Conservation (phyloP, 495 filamentous ascomycete species). For the Arthonia radiata region DNA sequence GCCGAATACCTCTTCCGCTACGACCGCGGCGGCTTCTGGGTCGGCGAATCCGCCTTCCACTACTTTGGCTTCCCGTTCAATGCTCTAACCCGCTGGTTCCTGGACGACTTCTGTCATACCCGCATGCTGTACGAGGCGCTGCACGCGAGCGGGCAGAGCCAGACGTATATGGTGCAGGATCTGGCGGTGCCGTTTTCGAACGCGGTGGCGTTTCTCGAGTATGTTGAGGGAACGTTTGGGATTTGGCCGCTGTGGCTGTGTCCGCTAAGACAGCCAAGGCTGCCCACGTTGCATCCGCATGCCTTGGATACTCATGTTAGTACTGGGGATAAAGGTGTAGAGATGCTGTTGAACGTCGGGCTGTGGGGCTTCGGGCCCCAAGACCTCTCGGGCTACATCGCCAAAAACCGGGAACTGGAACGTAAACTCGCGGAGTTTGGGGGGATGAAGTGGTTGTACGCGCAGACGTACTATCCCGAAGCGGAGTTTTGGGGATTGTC, state of each 20-base stretch:
- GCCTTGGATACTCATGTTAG: conserved; percentile 6
- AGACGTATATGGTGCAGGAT: conserved; percentile 29
- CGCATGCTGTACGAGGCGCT: conserved; percentile 36
- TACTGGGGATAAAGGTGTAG: conserved; percentile 8
- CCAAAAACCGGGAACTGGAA: conserved; percentile 9
- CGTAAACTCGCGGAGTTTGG: conserved; percentile 6
- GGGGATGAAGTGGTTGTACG: conserved; percentile 33
- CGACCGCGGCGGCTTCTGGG: conserved; percentile 36
- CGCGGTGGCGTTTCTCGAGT: conserved; percentile 24
- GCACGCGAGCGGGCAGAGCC: conserved; percentile 24
- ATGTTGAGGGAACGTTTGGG: conserved; percentile 19
- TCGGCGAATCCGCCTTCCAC: conserved; percentile 25
- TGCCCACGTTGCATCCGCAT: conserved; percentile 23
- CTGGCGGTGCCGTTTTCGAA: conserved; percentile 24
- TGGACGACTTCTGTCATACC: conserved; percentile 39
- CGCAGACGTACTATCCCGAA: conserved; percentile 30
- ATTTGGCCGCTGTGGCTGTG: conserved; percentile 39
- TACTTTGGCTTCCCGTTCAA: conserved; percentile 31
- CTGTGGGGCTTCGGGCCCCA: conserved; percentile 22
- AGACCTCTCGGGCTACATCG: conserved; percentile 5
- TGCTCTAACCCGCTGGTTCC: conserved; percentile 26
- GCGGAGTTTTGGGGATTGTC: conserved; percentile 31
- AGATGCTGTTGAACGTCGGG: conserved; percentile 29
- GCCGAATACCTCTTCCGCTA: conserved; percentile 35
- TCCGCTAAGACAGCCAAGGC: conserved; percentile 20